Conservation (phyloP, 306 rosid genomes). For the Inga leiocalycina region DNA sequence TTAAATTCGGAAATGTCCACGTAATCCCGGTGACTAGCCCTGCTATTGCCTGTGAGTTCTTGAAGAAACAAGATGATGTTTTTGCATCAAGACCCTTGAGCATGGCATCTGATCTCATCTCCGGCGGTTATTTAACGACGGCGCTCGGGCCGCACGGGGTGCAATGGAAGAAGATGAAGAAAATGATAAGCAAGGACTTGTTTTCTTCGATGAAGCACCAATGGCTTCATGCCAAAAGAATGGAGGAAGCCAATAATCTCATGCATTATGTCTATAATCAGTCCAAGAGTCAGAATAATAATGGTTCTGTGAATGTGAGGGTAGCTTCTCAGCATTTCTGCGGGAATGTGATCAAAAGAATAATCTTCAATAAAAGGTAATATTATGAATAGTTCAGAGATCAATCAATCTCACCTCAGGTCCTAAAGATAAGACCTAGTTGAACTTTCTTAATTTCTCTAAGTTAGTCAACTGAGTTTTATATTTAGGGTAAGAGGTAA, state of each 20-base stretch:
- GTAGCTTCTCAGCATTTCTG: no score
- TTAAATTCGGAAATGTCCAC: slow-evolving; percentile 36
- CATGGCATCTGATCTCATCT: slow-evolving; percentile 5
- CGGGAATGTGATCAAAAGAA: no score
- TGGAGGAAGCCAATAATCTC: slow-evolving; percentile 41
- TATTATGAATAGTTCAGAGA: neutral
- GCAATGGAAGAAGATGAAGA: slow-evolving; percentile 43
- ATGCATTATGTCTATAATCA: slow-evolving; percentile 25
- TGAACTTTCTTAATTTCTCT: no score
- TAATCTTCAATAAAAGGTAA: neutral
- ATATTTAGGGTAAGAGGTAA: no score
- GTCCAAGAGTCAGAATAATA: neutral
- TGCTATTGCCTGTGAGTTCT: slow-evolving; percentile 30
- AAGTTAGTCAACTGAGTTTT: no score
- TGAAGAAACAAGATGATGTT: slow-evolving; percentile 32
- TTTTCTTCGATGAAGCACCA: neutral
- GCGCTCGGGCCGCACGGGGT: slow-evolving; percentile 2
- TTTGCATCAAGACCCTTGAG: slow-evolving; percentile 40
- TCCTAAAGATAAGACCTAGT: no score
- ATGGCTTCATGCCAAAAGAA: slow-evolving; percentile 38
- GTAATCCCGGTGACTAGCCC: slow-evolving; percentile 41
- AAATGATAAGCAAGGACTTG: slow-evolving; percentile 7
- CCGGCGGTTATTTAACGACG: slow-evolving; percentile 20
- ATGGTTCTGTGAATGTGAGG: no score
- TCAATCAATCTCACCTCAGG: no score